Base-by-base conservation (phyloP, 139 green algal genomes). In the Pleodorina starrii region DNA sequence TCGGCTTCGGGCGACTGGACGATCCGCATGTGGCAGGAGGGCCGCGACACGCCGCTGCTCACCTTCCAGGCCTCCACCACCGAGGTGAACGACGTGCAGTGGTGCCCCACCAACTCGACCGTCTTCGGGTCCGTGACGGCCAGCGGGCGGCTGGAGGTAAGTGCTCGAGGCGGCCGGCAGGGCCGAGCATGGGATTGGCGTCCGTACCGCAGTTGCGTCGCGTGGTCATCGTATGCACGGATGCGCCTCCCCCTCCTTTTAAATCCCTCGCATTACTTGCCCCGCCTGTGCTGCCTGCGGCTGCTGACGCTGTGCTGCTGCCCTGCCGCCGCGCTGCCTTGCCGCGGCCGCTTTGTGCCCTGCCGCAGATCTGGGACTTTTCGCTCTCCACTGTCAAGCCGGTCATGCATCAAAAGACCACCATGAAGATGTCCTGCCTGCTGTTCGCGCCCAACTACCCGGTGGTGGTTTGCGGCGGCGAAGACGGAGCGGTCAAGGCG, bases 21-120 rank as follows among this genome's bases (percentile, higher is more conserved):
- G 43, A 82, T 98, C 14, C 86, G 93, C 74, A 89, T 98, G 84
- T 98, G 97, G 97, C 85, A 90, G 27, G 94, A 96, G 82, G 93
- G 90, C 11, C 89, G 85, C 35, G 60, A 94, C 42, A 87, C 73
- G 59, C 51, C 93, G n/a, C 92, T 98, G 54, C 88, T 96, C 32
- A 95, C 89, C 11, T 97, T 98, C 91, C 93, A 96, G 81, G 81
- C 81, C 27, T 74, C 54, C 42, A 77, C 81, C 19, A 87, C 19
- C 1, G 73, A 78, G 59, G 59, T 93, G 51, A 93, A 92, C 57
- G 96, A 97, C 57, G 94, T 96, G 54, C 88, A 95, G 72, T 99
- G 97, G 96, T 98, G 95, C 68, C 97, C 96, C 2, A 91, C 48
- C 51, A 96, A 94, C 75, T 92, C 92, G n/a, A 99, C 96, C 1